These are phyloP conservation scores for Coprinellus aureogranulatus DNA, from an alignment of 768 basidiomycete species.

Conservation along the genomic window DNA sequence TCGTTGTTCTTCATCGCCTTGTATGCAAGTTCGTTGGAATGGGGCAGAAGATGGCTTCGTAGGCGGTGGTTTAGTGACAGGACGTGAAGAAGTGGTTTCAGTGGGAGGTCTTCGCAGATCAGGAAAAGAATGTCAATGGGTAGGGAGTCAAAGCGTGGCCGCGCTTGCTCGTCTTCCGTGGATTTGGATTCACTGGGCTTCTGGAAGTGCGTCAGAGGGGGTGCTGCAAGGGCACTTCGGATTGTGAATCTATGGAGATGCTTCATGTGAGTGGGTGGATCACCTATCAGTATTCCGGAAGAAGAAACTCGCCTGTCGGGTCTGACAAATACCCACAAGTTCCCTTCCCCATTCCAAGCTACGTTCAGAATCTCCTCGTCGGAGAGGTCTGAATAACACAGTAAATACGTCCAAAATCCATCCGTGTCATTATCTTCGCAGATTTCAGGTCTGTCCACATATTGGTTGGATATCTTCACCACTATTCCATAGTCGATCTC, in stretches of 20 bases:
- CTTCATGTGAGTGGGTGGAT: no score
- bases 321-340: background rate
- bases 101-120: background rate
- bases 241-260: slow-evolving; percentile 6
- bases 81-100: background rate
- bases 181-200: no score
- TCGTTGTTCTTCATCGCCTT: background rate
- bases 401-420: background rate
- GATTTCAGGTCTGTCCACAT: background rate
- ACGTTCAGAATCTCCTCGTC: background rate
- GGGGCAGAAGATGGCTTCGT: background rate
- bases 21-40: background rate
- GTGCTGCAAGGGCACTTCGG: background rate
- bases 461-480: background rate
- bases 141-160: background rate
- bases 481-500: slow-evolving; percentile 1
- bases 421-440: background rate
- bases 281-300: no score
- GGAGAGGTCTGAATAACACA: background rate
- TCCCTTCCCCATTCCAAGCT: slow-evolving; percentile 2
- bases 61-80: background rate
- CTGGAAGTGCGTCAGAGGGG: background rate
- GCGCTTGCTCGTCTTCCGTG: background rate
- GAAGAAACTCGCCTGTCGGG: background rate
- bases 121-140: background rate